Base-by-base conservation (phyloP, 169 alveolate species). In the Plasmodium sp. region DNA sequence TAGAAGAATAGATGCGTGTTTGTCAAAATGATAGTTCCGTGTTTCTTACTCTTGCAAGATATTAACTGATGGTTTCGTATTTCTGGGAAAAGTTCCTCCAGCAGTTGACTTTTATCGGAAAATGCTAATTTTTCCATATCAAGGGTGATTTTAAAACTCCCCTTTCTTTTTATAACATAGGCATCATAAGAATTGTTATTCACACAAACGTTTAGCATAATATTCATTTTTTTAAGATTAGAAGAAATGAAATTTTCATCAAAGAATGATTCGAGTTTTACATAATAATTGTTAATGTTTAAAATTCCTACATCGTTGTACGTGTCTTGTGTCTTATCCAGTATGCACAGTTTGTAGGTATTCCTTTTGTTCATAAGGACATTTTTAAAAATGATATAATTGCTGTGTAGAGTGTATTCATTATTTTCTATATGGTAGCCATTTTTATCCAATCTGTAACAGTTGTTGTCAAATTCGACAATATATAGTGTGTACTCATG, bases 211-310 rank as follows among this genome's bases (percentile, higher is more conserved):
- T 56, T 62, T 90, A 80, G 39, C 9, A 90, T 79, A 48, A 71
- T 54, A 80, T 90, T 80, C 18, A 22, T 79, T 80, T 80, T 56
- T 41, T 79, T 45, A 31, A 43, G 72, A 67, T 80, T 84, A 34
- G 84, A 74, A 34, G 33, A 72, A 10, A 84, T 12, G 62, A 73
- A 27, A 45, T 85, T 77, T 16, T 74, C 86, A 56, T 75, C 77
- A 90, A 90, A 90, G 75, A 41, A 92, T 41, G 92, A 81, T 33
- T 92, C 95, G 9, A 36, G 34, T 81, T 48, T 81, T 71, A 92
- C 86, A 79, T 82, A 92, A 92, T 92, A 92, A 81, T 92, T 75
- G 27, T 91, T 92, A 27, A 92, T 74, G 58, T 79, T 92, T 83
- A 92, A 82, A 58, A 92, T 72, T 4, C 95, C 95, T 14, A 92